Evolutionary conservation across 805 yeast species (phyloP).

Genomic region (Metschnikowia corniflorae): DNA sequence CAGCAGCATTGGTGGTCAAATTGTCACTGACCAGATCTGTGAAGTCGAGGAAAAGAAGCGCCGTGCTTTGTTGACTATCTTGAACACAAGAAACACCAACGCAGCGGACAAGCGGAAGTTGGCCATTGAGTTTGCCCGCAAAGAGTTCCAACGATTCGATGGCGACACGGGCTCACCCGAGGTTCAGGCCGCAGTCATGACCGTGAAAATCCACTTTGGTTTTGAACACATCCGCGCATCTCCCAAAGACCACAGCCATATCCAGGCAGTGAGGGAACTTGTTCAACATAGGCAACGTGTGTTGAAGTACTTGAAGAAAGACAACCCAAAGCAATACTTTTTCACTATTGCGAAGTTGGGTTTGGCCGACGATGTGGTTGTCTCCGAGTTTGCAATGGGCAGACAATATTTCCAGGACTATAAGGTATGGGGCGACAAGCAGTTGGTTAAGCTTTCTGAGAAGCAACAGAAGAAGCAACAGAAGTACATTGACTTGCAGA

Average conservation of each 20-base stretch:
- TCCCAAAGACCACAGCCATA: conserved; percentile 69
- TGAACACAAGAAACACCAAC: conserved; percentile 69
- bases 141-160: conserved; percentile 76
- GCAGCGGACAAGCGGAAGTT: conserved; percentile 53
- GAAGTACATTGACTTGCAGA: conserved; percentile 30
- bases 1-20: conserved; percentile 30
- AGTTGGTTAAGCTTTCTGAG: conserved; percentile 49
- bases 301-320: conserved; percentile 76
- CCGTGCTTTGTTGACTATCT: conserved; percentile 65
- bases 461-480: conserved; percentile 31
- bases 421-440: conserved; percentile 72
- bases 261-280: conserved; percentile 69
- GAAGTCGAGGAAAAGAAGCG: conserved; percentile 52
- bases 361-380: conserved; percentile 72
- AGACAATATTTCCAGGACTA: conserved; percentile 74
- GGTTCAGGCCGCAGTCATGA: conserved; percentile 90
- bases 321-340: conserved; percentile 76
- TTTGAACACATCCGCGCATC: conserved; percentile 66
- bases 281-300: conserved; percentile 88
- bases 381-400: conserved; percentile 77
- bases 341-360: conserved; percentile 88
- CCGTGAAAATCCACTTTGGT: conserved; percentile 73
- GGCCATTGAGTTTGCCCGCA: conserved; percentile 61
- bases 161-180: conserved; percentile 96
- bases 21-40: conserved; percentile 26